phyloP scores from a whole-genome alignment of 2,329 filamentous ascomycete species.

The Rhynchosporium agropyri region DNA sequence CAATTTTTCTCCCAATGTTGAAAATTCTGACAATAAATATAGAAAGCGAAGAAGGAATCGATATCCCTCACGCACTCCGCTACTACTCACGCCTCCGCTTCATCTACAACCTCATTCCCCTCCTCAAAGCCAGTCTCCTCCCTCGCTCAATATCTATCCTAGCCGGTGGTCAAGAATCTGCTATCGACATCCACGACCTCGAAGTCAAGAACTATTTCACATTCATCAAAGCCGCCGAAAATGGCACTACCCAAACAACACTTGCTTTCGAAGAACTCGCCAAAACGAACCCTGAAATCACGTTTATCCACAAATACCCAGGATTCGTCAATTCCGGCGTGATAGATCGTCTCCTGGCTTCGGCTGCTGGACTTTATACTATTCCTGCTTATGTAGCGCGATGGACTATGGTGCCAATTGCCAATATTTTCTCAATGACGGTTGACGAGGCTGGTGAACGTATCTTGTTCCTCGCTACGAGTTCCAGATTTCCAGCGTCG shows the following conservation, averaged over 20 bases:
- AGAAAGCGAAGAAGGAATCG: slow-evolving; percentile 61
- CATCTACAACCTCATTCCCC: slow-evolving; percentile 57
- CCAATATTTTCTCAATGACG: slow-evolving; percentile 39
- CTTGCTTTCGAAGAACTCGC: slow-evolving; percentile 54
- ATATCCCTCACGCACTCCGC: slow-evolving; percentile 52
- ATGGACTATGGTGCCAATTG: slow-evolving; percentile 37
- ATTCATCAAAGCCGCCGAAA: slow-evolving; percentile 47
- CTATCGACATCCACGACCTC: slow-evolving; percentile 51
- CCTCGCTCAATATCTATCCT: slow-evolving; percentile 59
- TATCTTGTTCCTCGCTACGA: slow-evolving; percentile 46
- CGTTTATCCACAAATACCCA: slow-evolving; percentile 42
- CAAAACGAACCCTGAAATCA: slow-evolving; percentile 46
- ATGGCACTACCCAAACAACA: slow-evolving; percentile 55
- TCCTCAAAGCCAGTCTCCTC: slow-evolving; percentile 49
- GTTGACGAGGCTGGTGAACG: slow-evolving; percentile 45
- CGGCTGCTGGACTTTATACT: slow-evolving; percentile 33
- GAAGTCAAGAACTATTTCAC: slow-evolving; percentile 43
- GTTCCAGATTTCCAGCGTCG: slow-evolving; percentile 40
- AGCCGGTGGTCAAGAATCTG: slow-evolving; percentile 55
- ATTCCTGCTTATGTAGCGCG: slow-evolving; percentile 30
- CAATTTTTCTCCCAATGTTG: neutral
- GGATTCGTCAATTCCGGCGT: slow-evolving; percentile 44
- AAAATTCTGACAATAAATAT: slow-evolving; percentile 31
- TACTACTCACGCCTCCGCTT: slow-evolving; percentile 63
- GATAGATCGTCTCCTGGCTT: slow-evolving; percentile 34